A percentile compares a stretch with the other conserved stretches of the same genome.
Conservation (phyloP, 176 grass and related monocot genomes). For the Calamus simplicifolius region DNA sequence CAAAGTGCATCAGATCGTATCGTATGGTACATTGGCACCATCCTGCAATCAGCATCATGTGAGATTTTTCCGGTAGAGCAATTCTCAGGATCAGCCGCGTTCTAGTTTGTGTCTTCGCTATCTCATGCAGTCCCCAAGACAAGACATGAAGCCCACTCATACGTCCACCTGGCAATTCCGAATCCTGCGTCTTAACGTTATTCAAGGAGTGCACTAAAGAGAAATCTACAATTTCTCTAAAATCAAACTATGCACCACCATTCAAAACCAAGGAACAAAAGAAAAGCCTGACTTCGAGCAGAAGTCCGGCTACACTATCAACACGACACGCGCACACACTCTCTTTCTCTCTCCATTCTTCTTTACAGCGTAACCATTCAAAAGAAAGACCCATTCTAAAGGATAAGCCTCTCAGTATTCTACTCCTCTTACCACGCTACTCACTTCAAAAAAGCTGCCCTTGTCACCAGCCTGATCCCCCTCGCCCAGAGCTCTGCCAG, state of each 20-base stretch:
- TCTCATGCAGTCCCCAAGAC: no score
- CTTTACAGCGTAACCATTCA: conserved; percentile 32
- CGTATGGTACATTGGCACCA: no score
- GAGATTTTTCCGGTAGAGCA: no score
- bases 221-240: neutral
- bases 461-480: conserved; percentile 62
- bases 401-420: neutral
- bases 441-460: conserved; percentile 13
- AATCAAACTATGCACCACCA: conserved; percentile 7
- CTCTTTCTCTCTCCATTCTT: conserved; percentile 2
- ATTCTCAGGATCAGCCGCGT: no score
- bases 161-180: no score
- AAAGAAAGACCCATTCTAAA: conserved; percentile 24
- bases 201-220: no score
- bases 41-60: no score
- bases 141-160: no score
- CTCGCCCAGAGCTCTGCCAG: conserved; percentile 77
- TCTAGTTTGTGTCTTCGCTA: no score
- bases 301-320: conserved; percentile 33
- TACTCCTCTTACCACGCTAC: neutral
- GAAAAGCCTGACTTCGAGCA: conserved; percentile 57
- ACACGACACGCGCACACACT: conserved; percentile 7
- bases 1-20: no score
- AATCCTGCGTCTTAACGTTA: no score
- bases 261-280: conserved; percentile 13